Evolutionary conservation across 768 basidiomycete genomes (phyloP), one percentile per base, ranked within the genome.

Genomic region (Tricholoma flavovirens): DNA sequence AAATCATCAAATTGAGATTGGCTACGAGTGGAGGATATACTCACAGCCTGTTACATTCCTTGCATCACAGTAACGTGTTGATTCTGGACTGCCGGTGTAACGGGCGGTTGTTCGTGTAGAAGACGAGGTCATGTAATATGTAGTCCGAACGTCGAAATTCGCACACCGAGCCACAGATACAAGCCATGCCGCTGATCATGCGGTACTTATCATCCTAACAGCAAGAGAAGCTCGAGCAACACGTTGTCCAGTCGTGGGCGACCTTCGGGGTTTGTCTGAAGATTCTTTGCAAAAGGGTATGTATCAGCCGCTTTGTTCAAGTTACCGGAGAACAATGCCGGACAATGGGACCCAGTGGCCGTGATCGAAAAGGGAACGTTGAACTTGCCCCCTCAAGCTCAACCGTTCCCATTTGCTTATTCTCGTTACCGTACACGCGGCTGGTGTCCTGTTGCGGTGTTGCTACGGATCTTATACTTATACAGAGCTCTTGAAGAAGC

Each of bases 371-470:
- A 14, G 22, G 12, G 3, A 15, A 24, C 1, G 22, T 22, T 24
- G 43, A 22, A 24, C 22, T 45, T 45, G 43, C 17, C 11, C 21
- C 4, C 17, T n/a, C 40, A 42, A 42, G 40, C 40, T 42, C 36
- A n/a, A n/a, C 15, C 19, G 40, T 42, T 42, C 40, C 19, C 21
- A 21, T 11, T 7, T 21, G 3, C 19, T 26, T 9, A 19, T 42
- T 42, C 40, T 19, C 5, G 40, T 21, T 29, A 54, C 53, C 55
- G 38, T 15, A 33, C 58, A 58, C 52, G 51, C 54, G 58, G 61
- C 59, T 60, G 57, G 59, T 60, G 63, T 59, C 51, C 40, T n/a
- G 30, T 48, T 48, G 4, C 43, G 10, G 22, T n/a, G 30, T 48
- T 48, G 4, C 43, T 22, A 45, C 29, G 29, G 46, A 30, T 30